A percentile compares a stretch with the other conserved stretches of the same genome.
These are phyloP conservation scores for Chenopodium quinoa DNA, from an alignment of 148 eudicot genomes.

Conservation along the genomic window DNA sequence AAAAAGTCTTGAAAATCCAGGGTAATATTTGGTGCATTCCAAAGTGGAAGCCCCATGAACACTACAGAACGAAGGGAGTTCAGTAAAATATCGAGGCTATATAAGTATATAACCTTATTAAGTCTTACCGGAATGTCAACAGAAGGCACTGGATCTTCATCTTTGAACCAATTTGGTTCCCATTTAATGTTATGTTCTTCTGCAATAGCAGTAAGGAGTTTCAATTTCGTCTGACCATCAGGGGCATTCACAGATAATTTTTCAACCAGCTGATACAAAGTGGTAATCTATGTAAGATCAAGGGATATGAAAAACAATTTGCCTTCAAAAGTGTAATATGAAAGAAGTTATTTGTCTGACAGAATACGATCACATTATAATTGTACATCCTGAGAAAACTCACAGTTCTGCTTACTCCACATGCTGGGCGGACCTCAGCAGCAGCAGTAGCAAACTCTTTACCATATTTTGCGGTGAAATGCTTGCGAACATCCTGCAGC, in stretches of 20 bases:
- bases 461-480: conserved; percentile 82
- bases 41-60: not conserved
- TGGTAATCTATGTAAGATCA: conserved; percentile 10
- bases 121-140: conserved; percentile 56
- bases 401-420: conserved; percentile 89
- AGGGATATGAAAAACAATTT: not conserved
- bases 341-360: not conserved
- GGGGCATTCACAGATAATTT: conserved; percentile 86
- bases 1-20: not conserved
- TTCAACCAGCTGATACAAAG: conserved; percentile 72
- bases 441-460: conserved; percentile 80
- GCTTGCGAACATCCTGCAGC: conserved; percentile 76
- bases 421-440: conserved; percentile 72
- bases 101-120: not conserved
- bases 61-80: not conserved
- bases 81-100: not conserved
- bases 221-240: conserved; percentile 76
- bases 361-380: not conserved
- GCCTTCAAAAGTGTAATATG: not conserved
- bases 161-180: conserved; percentile 72
- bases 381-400: conserved; percentile 18
- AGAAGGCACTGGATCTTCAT: conserved; percentile 48
- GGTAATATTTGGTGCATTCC: not conserved
- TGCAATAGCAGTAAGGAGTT: conserved; percentile 77
- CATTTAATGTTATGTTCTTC: conserved; percentile 80